Evolutionary conservation across 768 basidiomycete genomes (phyloP), one percentile per base, ranked within the genome.

Genomic region (Phallus indusiatus): DNA sequence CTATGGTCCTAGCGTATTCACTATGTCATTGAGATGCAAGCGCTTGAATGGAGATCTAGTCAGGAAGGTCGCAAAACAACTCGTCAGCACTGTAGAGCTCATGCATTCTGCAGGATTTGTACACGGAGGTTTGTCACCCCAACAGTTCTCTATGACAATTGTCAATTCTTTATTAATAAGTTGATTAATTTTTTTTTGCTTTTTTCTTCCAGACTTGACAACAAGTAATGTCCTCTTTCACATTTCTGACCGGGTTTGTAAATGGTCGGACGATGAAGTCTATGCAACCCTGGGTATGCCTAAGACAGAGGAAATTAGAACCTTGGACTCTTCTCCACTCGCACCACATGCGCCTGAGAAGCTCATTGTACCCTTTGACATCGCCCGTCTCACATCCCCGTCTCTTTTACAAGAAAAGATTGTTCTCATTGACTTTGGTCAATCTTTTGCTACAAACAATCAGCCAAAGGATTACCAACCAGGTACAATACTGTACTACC

Each of bases 161-260:
- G 14, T n/a, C 14, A 14, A 14, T 46, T 18, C n/a, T 56, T 51
- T 75, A 75, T 75, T 58, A 64, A n/a, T n/a, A n/a, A n/a, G n/a
- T n/a, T n/a, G n/a, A n/a, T n/a, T 76, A n/a, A n/a, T n/a, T n/a
- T n/a, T n/a, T n/a, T n/a, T n/a, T n/a, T n/a, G n/a, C n/a, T n/a
- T n/a, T n/a, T n/a, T n/a, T n/a, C n/a, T n/a, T n/a, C n/a, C n/a
- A n/a, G n/a, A n/a, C n/a, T n/a, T n/a, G n/a, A n/a, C 16, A 4
- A 68, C 74, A 58, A 71, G 72, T 7, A 76, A 75, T 65, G 67
- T 75, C 60, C 61, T 76, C 14, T 72, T 75, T 58, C 65, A 63
- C 47, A 47, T 73, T 17, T 63, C 66, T 17, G 51, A 59, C 20
- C 24, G 62, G 36, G 65, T 73, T 52, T 46, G 20, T 20, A 49